Conservation (phyloP, 805 yeast species). For the Candida pini region DNA sequence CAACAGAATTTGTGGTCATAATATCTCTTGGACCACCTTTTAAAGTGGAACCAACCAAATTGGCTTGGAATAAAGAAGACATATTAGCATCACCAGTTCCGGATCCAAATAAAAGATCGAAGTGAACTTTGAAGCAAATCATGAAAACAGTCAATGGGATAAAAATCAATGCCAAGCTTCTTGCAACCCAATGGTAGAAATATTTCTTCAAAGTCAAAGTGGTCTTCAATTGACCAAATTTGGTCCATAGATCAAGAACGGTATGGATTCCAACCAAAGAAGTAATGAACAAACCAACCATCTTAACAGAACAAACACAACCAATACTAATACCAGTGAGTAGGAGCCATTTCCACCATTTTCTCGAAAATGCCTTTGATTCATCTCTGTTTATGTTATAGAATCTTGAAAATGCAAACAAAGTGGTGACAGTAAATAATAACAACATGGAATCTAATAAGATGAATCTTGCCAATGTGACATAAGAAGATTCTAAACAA, state of each 20-base stretch:
- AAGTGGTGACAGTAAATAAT: conserved; percentile 82
- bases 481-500: conserved; percentile 73
- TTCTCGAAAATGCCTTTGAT: conserved; percentile 48
- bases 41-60: conserved; percentile 63
- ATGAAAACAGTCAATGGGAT: conserved; percentile 61
- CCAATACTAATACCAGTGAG: conserved; percentile 85
- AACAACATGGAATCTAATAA: conserved; percentile 86
- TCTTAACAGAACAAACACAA: conserved; percentile 86
- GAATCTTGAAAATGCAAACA: conserved; percentile 66
- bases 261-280: conserved; percentile 87
- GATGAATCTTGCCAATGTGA: conserved; percentile 83
- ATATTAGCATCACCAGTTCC: conserved; percentile 92
- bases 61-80: conserved; percentile 85
- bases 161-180: conserved; percentile 56
- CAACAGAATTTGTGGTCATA: conserved; percentile 49
- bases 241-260: conserved; percentile 79
- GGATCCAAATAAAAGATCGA: conserved; percentile 62
- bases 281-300: conserved; percentile 94
- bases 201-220: conserved; percentile 46
- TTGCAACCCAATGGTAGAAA: conserved; percentile 58
- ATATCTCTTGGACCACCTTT: conserved; percentile 62
- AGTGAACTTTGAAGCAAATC: conserved; percentile 67
- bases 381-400: conserved; percentile 51
- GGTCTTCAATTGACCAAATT: conserved; percentile 64
- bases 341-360: conserved; percentile 93